Percentiles rank a stretch among this genome's conserved stretches.
These are phyloP conservation scores for Tricholoma flavovirens DNA, from an alignment of 768 basidiomycete genomes.

Conservation along the genomic window DNA sequence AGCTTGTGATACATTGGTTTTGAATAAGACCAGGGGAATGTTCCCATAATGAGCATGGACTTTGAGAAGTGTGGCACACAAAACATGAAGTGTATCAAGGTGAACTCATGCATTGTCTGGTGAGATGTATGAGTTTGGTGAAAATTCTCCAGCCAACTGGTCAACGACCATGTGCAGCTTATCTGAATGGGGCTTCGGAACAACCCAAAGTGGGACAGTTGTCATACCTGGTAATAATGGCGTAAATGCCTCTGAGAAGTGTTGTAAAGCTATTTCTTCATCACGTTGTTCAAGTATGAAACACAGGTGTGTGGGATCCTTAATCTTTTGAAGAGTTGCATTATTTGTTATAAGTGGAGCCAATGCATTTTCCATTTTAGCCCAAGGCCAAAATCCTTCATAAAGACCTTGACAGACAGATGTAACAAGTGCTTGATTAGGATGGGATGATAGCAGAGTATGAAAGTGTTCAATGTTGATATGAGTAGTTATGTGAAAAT, in stretches of 20 bases:
- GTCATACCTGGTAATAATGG: slow-evolving; percentile 30
- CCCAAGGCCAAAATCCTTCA: slow-evolving; percentile 10
- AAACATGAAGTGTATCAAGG: neutral
- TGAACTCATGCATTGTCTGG: too few relatives aligned
- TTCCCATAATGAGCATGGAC: neutral
- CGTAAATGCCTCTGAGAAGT: slow-evolving; percentile 21
- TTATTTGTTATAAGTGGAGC: neutral
- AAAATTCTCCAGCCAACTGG: too few relatives aligned
- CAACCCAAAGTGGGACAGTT: too few relatives aligned
- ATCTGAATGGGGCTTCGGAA: too few relatives aligned
- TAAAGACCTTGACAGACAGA: slow-evolving; percentile 1
- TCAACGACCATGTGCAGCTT: too few relatives aligned
- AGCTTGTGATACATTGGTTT: too few relatives aligned
- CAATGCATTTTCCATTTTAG: neutral
- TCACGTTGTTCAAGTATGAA: slow-evolving; percentile 19
- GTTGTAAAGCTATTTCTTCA: slow-evolving; percentile 8
- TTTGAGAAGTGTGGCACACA: slow-evolving; percentile 8
- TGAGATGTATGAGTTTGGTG: too few relatives aligned
- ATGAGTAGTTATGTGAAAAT: neutral
- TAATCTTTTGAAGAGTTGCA: too few relatives aligned
- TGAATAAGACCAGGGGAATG: too few relatives aligned
- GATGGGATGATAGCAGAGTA: neutral
- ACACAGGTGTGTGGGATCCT: neutral
- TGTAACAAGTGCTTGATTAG: slow-evolving; percentile 6
- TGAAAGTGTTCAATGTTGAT: neutral